Conservation (phyloP, 257 asterid genomes). For the Fraxinus cuspidata region DNA sequence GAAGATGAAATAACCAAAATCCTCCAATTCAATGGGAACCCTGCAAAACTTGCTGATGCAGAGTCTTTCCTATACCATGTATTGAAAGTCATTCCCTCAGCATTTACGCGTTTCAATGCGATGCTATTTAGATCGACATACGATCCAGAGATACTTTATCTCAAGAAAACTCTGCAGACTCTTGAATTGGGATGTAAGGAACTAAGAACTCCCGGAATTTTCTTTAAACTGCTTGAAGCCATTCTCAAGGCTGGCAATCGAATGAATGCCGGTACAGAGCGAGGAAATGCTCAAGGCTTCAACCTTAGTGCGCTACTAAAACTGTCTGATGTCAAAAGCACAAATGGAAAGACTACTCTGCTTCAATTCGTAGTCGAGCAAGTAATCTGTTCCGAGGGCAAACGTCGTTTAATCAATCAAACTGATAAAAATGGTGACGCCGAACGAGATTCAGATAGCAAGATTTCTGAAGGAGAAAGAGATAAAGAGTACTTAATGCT, state of each 20-base stretch:
- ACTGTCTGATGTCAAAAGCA: slow-evolving; percentile 70
- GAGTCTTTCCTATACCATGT: slow-evolving; percentile 79
- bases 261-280: slow-evolving; percentile 78
- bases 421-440: not conserved
- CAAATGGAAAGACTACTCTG: slow-evolving; percentile 72
- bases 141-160: slow-evolving; percentile 65
- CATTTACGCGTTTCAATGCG: slow-evolving; percentile 60
- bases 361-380: slow-evolving; percentile 86
- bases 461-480: slow-evolving; percentile 28
- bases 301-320: slow-evolving; percentile 59
- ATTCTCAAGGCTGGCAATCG: slow-evolving; percentile 83
- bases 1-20: slow-evolving; percentile 63
- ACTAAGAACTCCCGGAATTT: slow-evolving; percentile 55
- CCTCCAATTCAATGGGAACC: slow-evolving; percentile 62
- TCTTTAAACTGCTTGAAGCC: slow-evolving; percentile 78
- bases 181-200: slow-evolving; percentile 76
- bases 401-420: slow-evolving; percentile 34
- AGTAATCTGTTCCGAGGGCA: slow-evolving; percentile 69
- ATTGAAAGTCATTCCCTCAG: slow-evolving; percentile 69
- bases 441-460: slow-evolving; percentile 19
- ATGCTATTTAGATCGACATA: slow-evolving; percentile 72
- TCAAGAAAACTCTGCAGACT: slow-evolving; percentile 62
- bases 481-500: slow-evolving; percentile 48
- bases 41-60: slow-evolving; percentile 69
- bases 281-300: slow-evolving; percentile 89